These are phyloP conservation scores for Neonectria sp. DNA, from an alignment of 2,329 filamentous ascomycete species.

Conservation along the genomic window DNA sequence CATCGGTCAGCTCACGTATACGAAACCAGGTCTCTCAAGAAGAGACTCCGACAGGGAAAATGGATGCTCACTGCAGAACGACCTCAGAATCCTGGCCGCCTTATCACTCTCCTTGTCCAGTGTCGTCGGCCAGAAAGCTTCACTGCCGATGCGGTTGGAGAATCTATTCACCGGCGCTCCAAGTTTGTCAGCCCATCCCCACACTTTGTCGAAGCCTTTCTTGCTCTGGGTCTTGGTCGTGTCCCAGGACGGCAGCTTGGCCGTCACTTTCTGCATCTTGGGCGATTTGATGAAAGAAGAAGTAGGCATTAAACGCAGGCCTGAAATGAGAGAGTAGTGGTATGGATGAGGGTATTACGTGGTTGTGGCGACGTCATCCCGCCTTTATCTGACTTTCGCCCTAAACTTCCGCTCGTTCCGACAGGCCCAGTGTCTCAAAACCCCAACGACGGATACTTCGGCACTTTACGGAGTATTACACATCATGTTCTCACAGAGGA, in stretches of 20 bases:
- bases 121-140: slow-evolving; percentile 89
- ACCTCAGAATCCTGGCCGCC: slow-evolving; percentile 85
- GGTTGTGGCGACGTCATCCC: slow-evolving; percentile 3
- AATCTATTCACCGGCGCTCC: slow-evolving; percentile 84
- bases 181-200: slow-evolving; percentile 64
- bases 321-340: background rate
- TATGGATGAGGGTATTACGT: background rate
- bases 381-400: background rate
- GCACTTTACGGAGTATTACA: background rate
- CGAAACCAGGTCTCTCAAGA: background rate
- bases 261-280: slow-evolving; percentile 54
- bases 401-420: background rate
- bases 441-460: background rate
- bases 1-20: background rate
- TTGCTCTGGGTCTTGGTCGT: slow-evolving; percentile 70
- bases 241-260: slow-evolving; percentile 64
- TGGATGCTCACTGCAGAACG: slow-evolving; percentile 82
- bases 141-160: slow-evolving; percentile 83
- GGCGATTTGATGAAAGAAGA: background rate
- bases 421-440: too few species aligned
- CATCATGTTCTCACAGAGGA: too few species aligned
- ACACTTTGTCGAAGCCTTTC: slow-evolving; percentile 82
- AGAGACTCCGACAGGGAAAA: background rate
- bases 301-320: background rate
- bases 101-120: slow-evolving; percentile 93